Base-by-base conservation (phyloP, 768 basidiomycete genomes). In the Leccinum fibrillosum region DNA sequence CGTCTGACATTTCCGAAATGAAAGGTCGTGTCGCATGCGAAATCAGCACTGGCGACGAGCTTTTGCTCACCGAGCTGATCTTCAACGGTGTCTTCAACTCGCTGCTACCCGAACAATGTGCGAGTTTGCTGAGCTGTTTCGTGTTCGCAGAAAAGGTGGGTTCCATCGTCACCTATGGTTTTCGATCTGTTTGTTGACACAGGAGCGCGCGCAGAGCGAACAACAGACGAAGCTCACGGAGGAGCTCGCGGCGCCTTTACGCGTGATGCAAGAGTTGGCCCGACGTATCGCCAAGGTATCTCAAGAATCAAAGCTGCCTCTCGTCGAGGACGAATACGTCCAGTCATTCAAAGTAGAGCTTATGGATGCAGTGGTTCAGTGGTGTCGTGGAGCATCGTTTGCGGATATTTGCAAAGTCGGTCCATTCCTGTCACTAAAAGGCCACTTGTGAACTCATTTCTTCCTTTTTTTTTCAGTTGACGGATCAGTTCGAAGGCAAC, bases 11-110 rank as follows among this genome's bases (percentile, higher is more conserved):
- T 57, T 93, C 98, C 21, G 97, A 98, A 70, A 86, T 94, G 82
- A 99, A 99, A 76, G 97, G 97, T 1, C 82, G 97, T 39, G 96
- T 99, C 1, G 97, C 97, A 17, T 99, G 97, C 71, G 97, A 99
- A 75, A 98, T 99, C 74, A 94, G 91, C 69, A 88, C 94, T 2
- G 97, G 97, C 7, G 97, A 99, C 68, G 97, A 99, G 75, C 76
- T 99, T 53, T 79, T 99, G 34, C 80, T 99, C 61, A 99, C 97
- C 1, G 97, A 98, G 74, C 82, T 99, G 67, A 88, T 99, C 58
- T 98, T 99, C 80, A 94, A 97, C 60, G 97, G 97, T 56, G 89
- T 86, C 21, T 99, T 99, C 81, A 98, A 97, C 67, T 71, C 90
- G 3, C 73, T 99, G 50, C 77, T 82, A 1, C 96, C 97, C 0